Conservation (phyloP, 768 basidiomycete genomes). For the Xerocomellus amylosporus region DNA sequence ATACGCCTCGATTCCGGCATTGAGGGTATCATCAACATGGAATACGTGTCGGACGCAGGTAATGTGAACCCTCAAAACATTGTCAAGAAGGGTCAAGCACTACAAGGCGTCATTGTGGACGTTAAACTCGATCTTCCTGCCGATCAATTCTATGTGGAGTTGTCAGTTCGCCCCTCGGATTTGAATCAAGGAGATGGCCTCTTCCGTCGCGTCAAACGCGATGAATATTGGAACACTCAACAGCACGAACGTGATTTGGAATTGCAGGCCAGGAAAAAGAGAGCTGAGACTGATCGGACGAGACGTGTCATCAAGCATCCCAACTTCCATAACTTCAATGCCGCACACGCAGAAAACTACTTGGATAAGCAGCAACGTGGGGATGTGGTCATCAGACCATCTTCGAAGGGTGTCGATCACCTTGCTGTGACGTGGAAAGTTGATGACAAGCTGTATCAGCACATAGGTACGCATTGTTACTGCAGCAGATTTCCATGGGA, state of each 20-base stretch:
- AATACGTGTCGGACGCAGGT: conserved; percentile 54
- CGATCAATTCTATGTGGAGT: conserved; percentile 64
- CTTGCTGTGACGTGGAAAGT: conserved; percentile 99
- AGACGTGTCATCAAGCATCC: conserved; percentile 95
- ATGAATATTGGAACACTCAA: conserved; percentile 64
- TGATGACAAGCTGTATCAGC: conserved; percentile 92
- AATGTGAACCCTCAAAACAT: conserved; percentile 42
- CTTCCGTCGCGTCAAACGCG: conserved; percentile 57
- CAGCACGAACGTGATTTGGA: conserved; percentile 68
- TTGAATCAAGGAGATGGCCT: conserved; percentile 58
- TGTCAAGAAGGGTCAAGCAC: conserved; percentile 74
- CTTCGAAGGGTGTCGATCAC: conserved; percentile 90
- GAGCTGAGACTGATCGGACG: conserved; percentile 74
- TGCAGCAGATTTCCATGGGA: background rate
- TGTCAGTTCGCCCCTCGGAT: conserved; percentile 69
- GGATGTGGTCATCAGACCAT: conserved; percentile 94
- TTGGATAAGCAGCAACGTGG: conserved; percentile 89
- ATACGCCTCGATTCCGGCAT: conserved; percentile 92
- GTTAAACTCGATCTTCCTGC: conserved; percentile 60
- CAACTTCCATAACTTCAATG: conserved; percentile 95
- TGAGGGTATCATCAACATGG: conserved; percentile 69
- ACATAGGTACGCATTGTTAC: conserved; percentile 66
- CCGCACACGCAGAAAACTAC: conserved; percentile 83
- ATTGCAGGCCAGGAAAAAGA: conserved; percentile 75
- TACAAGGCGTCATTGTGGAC: conserved; percentile 75